Evolutionary conservation across 805 yeast genomes (phyloP).

Genomic region (Metschnikowia colocasiae): DNA sequence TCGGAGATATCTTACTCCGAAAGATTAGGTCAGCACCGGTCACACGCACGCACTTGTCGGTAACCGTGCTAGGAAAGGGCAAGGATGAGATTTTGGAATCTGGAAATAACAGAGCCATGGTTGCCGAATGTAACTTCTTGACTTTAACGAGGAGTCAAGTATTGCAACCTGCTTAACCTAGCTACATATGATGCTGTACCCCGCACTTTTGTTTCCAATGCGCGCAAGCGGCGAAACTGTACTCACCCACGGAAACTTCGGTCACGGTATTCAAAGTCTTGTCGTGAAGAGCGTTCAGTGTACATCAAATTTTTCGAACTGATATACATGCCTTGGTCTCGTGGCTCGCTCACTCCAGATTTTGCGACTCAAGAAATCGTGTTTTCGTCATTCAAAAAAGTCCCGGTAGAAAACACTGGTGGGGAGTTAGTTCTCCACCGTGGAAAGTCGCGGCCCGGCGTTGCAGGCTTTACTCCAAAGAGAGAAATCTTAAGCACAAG

Average conservation of each 20-base stretch:
- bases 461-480: neutral
- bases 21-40: slow-evolving; percentile 6
- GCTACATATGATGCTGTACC: neutral
- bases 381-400: too few relatives aligned
- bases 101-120: slow-evolving; percentile 11
- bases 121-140: neutral
- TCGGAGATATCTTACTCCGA: slow-evolving; percentile 14
- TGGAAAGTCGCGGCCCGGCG: neutral
- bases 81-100: slow-evolving; percentile 1
- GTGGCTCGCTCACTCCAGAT: neutral
- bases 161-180: neutral
- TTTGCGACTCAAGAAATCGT: neutral
- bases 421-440: neutral
- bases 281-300: neutral
- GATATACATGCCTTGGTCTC: too few relatives aligned
- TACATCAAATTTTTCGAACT: too few relatives aligned
- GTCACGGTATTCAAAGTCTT: neutral
- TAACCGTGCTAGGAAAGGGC: slow-evolving; percentile 6
- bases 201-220: slow-evolving; percentile 1
- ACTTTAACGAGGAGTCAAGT: neutral
- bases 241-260: neutral
- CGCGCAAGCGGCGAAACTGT: neutral
- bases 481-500: neutral
- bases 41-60: slow-evolving; percentile 1
- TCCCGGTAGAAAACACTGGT: neutral